Conservation (phyloP, 176 grass and related monocot genomes). For the bread wheat (Triticum aestivum) region DNA sequence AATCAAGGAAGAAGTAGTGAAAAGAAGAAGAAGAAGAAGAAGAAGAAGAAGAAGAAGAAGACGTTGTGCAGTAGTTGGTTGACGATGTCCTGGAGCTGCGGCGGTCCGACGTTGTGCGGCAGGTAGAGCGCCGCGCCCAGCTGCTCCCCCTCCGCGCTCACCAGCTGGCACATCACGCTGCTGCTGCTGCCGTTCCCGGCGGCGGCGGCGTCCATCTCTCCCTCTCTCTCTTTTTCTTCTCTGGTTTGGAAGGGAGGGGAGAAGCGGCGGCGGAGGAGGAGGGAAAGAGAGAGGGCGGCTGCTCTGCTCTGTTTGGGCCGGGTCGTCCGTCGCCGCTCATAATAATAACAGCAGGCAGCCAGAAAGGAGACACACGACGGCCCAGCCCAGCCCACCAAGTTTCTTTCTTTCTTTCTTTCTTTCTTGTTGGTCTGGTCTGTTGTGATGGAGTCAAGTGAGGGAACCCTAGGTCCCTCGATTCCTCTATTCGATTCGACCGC, state of each 20-base stretch:
- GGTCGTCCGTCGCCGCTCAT: no score
- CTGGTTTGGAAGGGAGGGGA: background rate
- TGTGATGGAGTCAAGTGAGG: no score
- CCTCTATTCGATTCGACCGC: background rate
- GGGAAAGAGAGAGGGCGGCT: no score
- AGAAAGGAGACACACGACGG: no score
- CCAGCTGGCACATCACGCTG: slow-evolving; percentile 76
- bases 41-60: background rate
- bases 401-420: no score
- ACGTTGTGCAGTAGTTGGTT: slow-evolving; percentile 92
- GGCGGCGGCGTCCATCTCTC: slow-evolving; percentile 27
- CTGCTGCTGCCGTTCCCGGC: background rate
- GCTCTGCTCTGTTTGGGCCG: no score
- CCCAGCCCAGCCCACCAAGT: no score
- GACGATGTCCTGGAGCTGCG: slow-evolving; percentile 92
- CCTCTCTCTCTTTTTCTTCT: background rate
- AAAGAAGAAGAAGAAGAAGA: no score
- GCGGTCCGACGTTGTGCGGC: slow-evolving; percentile 73
- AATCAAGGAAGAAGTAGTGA: no score
- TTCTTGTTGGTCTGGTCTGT: no score
- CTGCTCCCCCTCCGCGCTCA: slow-evolving; percentile 72
- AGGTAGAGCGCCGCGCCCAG: slow-evolving; percentile 75
- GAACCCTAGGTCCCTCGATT: background rate
- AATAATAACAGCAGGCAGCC: no score
- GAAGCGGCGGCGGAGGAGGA: background rate